phyloP scores from a whole-genome alignment of 768 basidiomycete genomes.

The Leucocoprinus leucothites region DNA sequence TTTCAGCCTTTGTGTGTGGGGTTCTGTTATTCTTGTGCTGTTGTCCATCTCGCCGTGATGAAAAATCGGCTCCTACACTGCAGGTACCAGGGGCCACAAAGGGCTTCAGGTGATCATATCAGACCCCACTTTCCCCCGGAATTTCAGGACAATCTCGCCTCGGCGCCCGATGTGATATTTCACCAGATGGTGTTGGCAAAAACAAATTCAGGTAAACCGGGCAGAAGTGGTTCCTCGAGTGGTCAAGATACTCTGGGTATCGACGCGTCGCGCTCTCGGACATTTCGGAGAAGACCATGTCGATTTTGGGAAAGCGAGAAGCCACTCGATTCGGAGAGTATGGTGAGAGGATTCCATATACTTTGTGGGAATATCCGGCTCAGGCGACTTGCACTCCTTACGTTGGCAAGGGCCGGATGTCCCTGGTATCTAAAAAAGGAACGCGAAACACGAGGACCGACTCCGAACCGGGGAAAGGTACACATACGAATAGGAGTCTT shows the following conservation, averaged over 20 bases:
- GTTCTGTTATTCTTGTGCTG: no score
- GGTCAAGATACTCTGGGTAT: no score
- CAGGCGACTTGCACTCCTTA: background rate
- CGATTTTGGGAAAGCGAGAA: background rate
- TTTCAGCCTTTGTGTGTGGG: no score
- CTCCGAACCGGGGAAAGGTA: conserved; percentile 1
- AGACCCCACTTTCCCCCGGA: background rate
- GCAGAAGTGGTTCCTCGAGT: background rate
- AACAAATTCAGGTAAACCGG: no score
- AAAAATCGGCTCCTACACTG: background rate
- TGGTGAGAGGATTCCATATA: background rate
- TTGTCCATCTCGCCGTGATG: no score
- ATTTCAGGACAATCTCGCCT: background rate
- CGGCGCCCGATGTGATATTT: background rate
- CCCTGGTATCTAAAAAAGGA: conserved; percentile 5
- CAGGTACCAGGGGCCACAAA: background rate
- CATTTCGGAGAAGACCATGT: background rate
- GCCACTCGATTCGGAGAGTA: background rate
- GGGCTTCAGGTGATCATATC: background rate
- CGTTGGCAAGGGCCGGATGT: background rate
- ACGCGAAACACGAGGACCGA: conserved; percentile 5
- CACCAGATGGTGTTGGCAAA: no score
- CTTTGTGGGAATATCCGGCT: conserved; percentile 2
- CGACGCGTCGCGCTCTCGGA: background rate
- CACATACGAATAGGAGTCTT: conserved; percentile 6